Percentiles rank a stretch among this genome's conserved stretches.
Conservation (phyloP, 176 grass and related monocot species). For the Puya raimondii region DNA sequence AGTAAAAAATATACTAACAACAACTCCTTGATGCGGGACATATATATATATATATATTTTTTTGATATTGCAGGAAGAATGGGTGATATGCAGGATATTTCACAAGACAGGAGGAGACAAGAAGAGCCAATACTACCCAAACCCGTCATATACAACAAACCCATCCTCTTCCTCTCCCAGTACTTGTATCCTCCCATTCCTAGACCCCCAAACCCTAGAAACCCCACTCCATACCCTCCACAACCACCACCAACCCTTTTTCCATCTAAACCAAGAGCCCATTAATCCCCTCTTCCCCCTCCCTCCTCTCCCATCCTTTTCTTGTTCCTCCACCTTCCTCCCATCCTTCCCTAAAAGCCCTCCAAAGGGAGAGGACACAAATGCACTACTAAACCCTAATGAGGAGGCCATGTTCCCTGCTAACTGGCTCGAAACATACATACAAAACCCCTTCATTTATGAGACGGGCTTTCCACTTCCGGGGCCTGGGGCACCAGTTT, state of each 20-base stretch:
- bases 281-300: conserved; percentile 19
- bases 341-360: neutral
- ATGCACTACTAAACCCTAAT: neutral
- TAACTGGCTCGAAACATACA: conserved; percentile 53
- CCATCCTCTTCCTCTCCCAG: conserved; percentile 30
- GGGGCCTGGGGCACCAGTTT: neutral
- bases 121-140: conserved; percentile 39
- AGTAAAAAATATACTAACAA: neutral
- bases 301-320: conserved; percentile 11
- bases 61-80: conserved; percentile 58
- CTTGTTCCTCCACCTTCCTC: neutral
- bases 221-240: conserved; percentile 19
- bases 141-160: conserved; percentile 31
- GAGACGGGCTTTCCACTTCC: conserved; percentile 31
- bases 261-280: conserved; percentile 19
- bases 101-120: conserved; percentile 68
- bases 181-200: conserved; percentile 41
- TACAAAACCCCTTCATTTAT: conserved; percentile 47
- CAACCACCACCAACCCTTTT: conserved; percentile 21
- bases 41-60: conserved; percentile 1
- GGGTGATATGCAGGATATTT: conserved; percentile 98
- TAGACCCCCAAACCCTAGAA: conserved; percentile 34
- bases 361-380: neutral
- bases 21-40: neutral
- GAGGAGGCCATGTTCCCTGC: neutral